These are phyloP conservation scores for Aphanomyces cochlioides DNA, from an alignment of 352 stramenopile species.

Conservation along the genomic window DNA sequence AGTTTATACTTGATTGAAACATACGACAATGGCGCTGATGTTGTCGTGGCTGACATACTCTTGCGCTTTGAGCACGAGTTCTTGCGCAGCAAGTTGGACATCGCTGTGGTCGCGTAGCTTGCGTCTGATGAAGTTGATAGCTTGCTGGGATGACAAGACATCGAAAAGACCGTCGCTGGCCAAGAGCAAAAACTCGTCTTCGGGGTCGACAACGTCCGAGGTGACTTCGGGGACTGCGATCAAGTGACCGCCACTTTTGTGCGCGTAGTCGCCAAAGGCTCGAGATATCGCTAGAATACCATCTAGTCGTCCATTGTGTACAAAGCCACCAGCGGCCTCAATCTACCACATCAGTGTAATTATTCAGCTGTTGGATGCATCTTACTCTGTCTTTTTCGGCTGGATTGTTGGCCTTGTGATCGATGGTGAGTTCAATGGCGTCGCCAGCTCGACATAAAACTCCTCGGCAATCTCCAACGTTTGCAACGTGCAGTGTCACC, in stretches of 20 bases:
- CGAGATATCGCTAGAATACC: slow-evolving; percentile 84
- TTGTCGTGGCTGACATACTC: slow-evolving; percentile 90
- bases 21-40: slow-evolving; percentile 85
- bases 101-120: slow-evolving; percentile 85
- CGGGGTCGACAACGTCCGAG: slow-evolving; percentile 49
- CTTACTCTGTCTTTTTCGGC: slow-evolving; percentile 57
- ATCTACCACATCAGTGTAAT: slow-evolving; percentile 38
- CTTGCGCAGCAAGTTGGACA: slow-evolving; percentile 83
- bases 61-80: slow-evolving; percentile 83
- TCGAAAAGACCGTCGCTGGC: slow-evolving; percentile 91
- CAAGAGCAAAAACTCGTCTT: slow-evolving; percentile 88
- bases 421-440: slow-evolving; percentile 76
- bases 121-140: slow-evolving; percentile 87
- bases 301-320: slow-evolving; percentile 86
- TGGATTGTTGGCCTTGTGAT: slow-evolving; percentile 83
- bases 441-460: slow-evolving; percentile 73
- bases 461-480: slow-evolving; percentile 87
- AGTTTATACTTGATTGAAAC: slow-evolving; percentile 56
- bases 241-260: slow-evolving; percentile 87
- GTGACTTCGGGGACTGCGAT: slow-evolving; percentile 79
- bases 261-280: slow-evolving; percentile 84
- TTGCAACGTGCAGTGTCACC: slow-evolving; percentile 68
- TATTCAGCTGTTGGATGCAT: not conserved
- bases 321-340: slow-evolving; percentile 73
- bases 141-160: slow-evolving; percentile 85